These are phyloP conservation scores for Chlamydomonas sphaeroides DNA, from an alignment of 139 green algal species.

Conservation along the genomic window DNA sequence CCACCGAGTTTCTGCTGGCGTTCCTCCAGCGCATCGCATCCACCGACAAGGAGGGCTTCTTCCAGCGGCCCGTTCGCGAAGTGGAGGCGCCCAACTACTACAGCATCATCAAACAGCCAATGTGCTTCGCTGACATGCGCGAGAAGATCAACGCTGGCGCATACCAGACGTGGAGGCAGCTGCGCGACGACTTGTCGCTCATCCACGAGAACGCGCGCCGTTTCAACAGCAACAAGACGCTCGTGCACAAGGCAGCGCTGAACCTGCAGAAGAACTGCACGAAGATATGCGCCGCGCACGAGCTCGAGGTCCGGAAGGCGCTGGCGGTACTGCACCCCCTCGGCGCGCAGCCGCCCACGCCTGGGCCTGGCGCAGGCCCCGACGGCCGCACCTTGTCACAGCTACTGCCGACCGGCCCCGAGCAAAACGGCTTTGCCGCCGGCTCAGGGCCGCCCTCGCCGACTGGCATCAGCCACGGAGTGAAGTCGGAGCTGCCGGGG, in stretches of 20 bases:
- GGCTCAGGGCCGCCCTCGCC: slow-evolving; percentile 11
- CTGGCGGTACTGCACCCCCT: slow-evolving; percentile 54
- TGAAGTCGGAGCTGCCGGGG: not conserved
- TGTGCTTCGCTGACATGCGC: slow-evolving; percentile 64
- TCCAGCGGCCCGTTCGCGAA: slow-evolving; percentile 53
- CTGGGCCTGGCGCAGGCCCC: no score
- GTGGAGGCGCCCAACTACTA: slow-evolving; percentile 57
- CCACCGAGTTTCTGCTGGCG: slow-evolving; percentile 28
- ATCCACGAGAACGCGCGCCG: slow-evolving; percentile 33
- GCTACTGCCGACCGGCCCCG: not conserved
- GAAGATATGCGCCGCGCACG: slow-evolving; percentile 54
- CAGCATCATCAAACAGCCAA: slow-evolving; percentile 62
- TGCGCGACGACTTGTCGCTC: slow-evolving; percentile 51
- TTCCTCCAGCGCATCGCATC: slow-evolving; percentile 16
- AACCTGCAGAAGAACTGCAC: slow-evolving; percentile 52
- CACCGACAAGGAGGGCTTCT: slow-evolving; percentile 52
- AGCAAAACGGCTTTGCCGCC: slow-evolving; percentile 21
- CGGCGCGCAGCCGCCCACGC: not conserved
- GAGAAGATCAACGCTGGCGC: slow-evolving; percentile 47
- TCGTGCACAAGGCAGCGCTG: slow-evolving; percentile 59
- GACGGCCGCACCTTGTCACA: not conserved
- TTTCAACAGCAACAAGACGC: slow-evolving; percentile 64
- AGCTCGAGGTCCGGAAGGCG: slow-evolving; percentile 59
- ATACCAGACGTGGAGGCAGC: slow-evolving; percentile 62
- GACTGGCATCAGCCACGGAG: not conserved